Base-by-base conservation (phyloP, 331 rosid genomes). In the Arachis monticola region DNA sequence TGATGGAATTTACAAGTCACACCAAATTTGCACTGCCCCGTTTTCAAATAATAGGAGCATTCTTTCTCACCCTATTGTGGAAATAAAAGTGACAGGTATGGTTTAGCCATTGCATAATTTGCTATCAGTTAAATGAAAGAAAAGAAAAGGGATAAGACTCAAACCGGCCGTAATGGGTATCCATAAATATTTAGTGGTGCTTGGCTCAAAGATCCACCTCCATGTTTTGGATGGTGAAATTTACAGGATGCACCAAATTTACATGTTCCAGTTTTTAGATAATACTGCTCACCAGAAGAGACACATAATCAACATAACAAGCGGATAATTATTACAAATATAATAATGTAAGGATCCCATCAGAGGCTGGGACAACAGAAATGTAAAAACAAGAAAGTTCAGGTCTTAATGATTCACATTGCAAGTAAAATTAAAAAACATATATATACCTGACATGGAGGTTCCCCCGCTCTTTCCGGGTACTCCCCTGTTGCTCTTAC, bases 21-120 rank as follows among this genome's bases (percentile, higher is more conserved):
- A 74, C 96, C 98, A 84, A 90, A 92, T 84, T 92, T 92, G 95
- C 96, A 92, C 65, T 85, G 98, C 98, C 98, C 96, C 89, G 90
- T 90, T 88, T 92, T 90, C 90, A 92, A 92, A 92, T 90, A 92
- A 83, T 92, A 92, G 95, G 98, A 90, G 98, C 98, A 90, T 80
- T 92, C 98, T 48, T 67, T 81, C 94, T 92, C 98, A 46, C 93
- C 94, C 96, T 92, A 87, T 83, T 67, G 55, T 60, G 7, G 60
- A 6, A n/a, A 53, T n/a, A 55, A 5, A 55, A 69, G 69, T 30
- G 52, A 50, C 7, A 46, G 57, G 3, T 57, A 59, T 12, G 14
- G 52, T 35, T 78, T 65, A 77, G 68, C 12, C 76, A 79, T 14
- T 1, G 62, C 69, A 69, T 45, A 14, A 58, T 61, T 69, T 56